Percentiles rank a stretch among this genome's conserved stretches.
Conservation (phyloP, 768 basidiomycete species). For the Phaffia tasmanica region DNA sequence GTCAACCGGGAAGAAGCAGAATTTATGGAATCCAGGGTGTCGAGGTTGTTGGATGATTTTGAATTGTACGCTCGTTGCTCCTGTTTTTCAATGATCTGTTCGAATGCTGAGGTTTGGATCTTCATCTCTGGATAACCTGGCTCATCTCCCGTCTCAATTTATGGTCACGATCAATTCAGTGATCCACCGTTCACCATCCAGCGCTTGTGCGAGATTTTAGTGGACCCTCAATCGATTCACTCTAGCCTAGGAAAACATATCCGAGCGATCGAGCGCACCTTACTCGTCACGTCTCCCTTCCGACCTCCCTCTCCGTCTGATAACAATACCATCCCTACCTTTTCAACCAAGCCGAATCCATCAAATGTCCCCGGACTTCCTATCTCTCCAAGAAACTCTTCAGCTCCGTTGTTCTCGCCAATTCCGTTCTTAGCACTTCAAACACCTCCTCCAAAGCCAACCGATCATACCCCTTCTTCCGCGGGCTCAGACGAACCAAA, state of each 20-base stretch:
- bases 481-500: constrained; percentile 7
- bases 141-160: neutral
- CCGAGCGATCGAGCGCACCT: constrained; percentile 36
- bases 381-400: constrained; percentile 30
- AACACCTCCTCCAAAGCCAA: constrained; percentile 9
- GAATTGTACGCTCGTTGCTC: constrained; percentile 49
- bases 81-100: constrained; percentile 15
- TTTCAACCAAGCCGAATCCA: constrained; percentile 19
- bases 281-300: constrained; percentile 37
- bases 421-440: constrained; percentile 35
- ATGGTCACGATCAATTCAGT: neutral
- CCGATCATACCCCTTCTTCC: neutral
- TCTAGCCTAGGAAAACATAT: constrained; percentile 36
- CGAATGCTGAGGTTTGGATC: constrained; percentile 7
- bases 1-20: constrained; percentile 55
- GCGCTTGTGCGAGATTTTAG: constrained; percentile 35
- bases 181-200: constrained; percentile 40
- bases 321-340: constrained; percentile 10
- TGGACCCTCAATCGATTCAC: constrained; percentile 31
- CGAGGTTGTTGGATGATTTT: constrained; percentile 58
- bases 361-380: constrained; percentile 26
- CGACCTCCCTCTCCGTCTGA: constrained; percentile 27
- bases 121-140: neutral
- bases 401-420: constrained; percentile 37
- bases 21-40: constrained; percentile 49